Evolutionary conservation across 2,329 filamentous ascomycete species (phyloP).

Genomic region (Fusarium udum): DNA sequence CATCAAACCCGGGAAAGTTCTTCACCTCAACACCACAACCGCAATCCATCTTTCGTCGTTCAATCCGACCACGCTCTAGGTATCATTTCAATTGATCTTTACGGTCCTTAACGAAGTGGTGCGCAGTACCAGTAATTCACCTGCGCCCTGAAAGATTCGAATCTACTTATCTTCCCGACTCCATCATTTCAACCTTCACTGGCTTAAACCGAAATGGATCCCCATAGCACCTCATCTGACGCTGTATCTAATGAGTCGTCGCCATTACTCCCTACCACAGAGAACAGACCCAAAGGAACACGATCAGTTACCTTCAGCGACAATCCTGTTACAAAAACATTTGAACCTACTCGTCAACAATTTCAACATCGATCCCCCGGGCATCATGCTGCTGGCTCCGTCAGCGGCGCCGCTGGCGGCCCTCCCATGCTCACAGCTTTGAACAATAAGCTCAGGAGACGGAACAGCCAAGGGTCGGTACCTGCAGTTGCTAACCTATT

Average conservation of each 20-base stretch:
- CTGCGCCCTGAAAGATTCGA: constrained; percentile 7
- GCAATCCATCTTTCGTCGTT: constrained; percentile 21
- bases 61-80: background rate
- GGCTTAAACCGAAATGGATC: constrained; percentile 38
- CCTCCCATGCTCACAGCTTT: constrained; percentile 77
- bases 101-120: constrained; percentile 1
- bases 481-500: constrained; percentile 50
- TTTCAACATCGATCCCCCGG: constrained; percentile 45
- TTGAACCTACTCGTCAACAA: constrained; percentile 58
- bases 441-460: constrained; percentile 86
- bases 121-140: constrained; percentile 6
- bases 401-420: constrained; percentile 49
- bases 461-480: constrained; percentile 78
- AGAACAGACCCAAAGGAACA: constrained; percentile 55
- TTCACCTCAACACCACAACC: constrained; percentile 25
- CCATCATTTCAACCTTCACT: constrained; percentile 16
- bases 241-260: constrained; percentile 46
- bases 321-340: constrained; percentile 70
- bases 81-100: background rate
- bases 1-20: constrained; percentile 26
- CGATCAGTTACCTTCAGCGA: constrained; percentile 83
- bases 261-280: constrained; percentile 48
- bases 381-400: constrained; percentile 37
- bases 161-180: constrained; percentile 8
- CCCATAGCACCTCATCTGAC: constrained; percentile 34